Conservation (phyloP, 2,329 filamentous ascomycete genomes). For the Aspergillus quadrilineatus region DNA sequence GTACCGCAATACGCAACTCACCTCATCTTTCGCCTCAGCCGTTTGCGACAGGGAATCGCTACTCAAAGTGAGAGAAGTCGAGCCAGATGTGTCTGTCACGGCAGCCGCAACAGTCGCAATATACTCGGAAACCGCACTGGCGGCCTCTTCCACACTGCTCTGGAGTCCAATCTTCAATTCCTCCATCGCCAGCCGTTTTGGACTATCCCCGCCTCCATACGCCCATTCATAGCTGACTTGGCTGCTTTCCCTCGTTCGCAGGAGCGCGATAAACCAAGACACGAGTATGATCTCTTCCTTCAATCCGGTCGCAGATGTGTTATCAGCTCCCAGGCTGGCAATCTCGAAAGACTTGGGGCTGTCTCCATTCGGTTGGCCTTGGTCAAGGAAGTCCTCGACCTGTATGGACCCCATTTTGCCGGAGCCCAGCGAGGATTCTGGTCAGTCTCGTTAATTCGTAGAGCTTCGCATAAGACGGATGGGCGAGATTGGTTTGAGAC, state of each 20-base stretch:
- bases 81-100: neutral
- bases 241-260: constrained; percentile 44
- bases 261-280: constrained; percentile 48
- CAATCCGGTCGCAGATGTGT: constrained; percentile 34
- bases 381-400: constrained; percentile 1
- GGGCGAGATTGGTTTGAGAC: neutral
- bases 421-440: constrained; percentile 7
- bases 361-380: constrained; percentile 8
- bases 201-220: constrained; percentile 24
- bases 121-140: constrained; percentile 28
- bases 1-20: constrained; percentile 11
- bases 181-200: constrained; percentile 28
- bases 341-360: constrained; percentile 30
- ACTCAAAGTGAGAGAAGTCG: constrained; percentile 25
- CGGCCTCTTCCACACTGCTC: constrained; percentile 28
- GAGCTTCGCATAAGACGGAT: constrained; percentile 12
- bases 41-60: constrained; percentile 21
- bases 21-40: constrained; percentile 25
- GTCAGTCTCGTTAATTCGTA: constrained; percentile 1
- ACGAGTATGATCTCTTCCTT: constrained; percentile 45
- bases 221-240: constrained; percentile 43
- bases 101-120: constrained; percentile 18
- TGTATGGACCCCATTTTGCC: constrained; percentile 17
- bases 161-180: constrained; percentile 37
- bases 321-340: constrained; percentile 26